Base-by-base conservation (phyloP, 192 early-diverging fungal species). In the Paraglomus brasilianum region DNA sequence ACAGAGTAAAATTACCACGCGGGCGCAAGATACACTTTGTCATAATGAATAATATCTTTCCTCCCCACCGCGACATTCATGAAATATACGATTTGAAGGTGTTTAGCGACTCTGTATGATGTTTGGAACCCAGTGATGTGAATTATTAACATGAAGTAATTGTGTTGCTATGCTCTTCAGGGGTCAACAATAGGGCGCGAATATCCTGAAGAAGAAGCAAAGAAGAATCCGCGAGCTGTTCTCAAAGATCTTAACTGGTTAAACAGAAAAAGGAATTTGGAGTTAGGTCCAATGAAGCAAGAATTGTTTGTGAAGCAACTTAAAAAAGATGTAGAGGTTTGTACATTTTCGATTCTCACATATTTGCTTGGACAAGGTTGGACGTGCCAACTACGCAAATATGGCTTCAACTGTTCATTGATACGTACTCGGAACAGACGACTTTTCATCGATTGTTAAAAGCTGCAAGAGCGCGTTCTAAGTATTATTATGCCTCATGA, bases 1-100 rank as follows among this genome's bases (percentile, higher is more conserved):
- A 98, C 73, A 88, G 97, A 55, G 91, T 98, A 59, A 98, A 98
- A 79, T 81, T 96, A 47, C 95, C 94, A 46, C 92, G 91, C 43
- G 90, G 90, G 56, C 81, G 86, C 49, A 97, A 98, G 77, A 92
- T 99, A 51, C 95, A 98, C 80, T 99, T 99, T 82, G 93, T 99
- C 8, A 95, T 99, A 17, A 99, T 99, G 97, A 93, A 91, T 64
- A 99, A 99, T 75, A 91, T 99, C 10, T 95, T 98, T 72, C 96
- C 97, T 15, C 85, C 94, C 9, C 95, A 96, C 83, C 88, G 92
- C 76, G 95, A 99, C 81, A 95, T 99, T 39, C 95, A 98, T 71
- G 91, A 93, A 72, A 91, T 87, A 47, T 99, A 92, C 71, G 97
- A 99, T 76, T 80, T 99, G 49, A 99, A 99, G 79, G 89, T 80